Conservation (phyloP, 176 grass and related monocot species). For the Bonia amplexicaulis region DNA sequence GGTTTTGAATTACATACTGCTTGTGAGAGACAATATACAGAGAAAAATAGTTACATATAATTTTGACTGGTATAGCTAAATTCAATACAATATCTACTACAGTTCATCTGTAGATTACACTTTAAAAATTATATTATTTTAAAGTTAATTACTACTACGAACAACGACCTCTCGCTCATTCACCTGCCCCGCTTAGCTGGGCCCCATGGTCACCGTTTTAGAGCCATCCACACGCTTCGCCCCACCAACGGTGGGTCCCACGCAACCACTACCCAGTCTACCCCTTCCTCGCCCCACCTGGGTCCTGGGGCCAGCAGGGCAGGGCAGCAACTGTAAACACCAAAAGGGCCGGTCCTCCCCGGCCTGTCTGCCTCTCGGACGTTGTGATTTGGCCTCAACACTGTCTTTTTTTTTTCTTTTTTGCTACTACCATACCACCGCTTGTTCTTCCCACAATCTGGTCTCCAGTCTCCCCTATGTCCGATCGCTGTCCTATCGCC, state of each 20-base stretch:
- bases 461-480: not conserved
- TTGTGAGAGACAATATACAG: too few relatives aligned
- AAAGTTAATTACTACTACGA: not conserved
- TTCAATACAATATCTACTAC: too few relatives aligned
- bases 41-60: too few relatives aligned
- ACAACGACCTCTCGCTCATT: not conserved
- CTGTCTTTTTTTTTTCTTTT: too few relatives aligned
- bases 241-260: not conserved
- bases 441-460: not conserved
- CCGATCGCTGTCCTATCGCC: not conserved
- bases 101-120: too few relatives aligned
- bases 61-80: too few relatives aligned
- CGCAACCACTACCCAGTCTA: not conserved
- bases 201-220: not conserved
- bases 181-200: not conserved
- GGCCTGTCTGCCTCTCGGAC: not conserved
- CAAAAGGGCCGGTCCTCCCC: rapidly evolving
- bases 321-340: not conserved
- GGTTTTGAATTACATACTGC: too few relatives aligned
- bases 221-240: not conserved
- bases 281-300: too few relatives aligned
- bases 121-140: too few relatives aligned
- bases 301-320: not conserved
- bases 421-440: too few relatives aligned
- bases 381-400: not conserved